These are phyloP conservation scores for Coniella lustricola DNA, from an alignment of 2,329 filamentous ascomycete genomes.

Conservation along the genomic window DNA sequence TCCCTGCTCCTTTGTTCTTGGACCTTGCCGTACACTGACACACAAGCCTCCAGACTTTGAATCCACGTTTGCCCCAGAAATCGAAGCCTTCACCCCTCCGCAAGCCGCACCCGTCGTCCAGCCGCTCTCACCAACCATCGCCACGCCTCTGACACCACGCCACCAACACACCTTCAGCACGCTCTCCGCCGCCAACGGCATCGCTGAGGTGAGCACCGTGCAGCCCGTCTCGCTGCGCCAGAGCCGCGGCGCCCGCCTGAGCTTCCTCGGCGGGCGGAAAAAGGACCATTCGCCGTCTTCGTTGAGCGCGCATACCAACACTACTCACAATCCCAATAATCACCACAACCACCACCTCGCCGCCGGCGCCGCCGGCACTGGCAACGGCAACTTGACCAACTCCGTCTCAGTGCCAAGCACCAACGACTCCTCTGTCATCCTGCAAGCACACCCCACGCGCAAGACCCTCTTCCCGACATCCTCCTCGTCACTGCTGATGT, in stretches of 20 bases:
- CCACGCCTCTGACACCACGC: conserved; percentile 23
- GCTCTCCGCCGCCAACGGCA: conserved; percentile 26
- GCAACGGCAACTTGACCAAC: conserved; percentile 20
- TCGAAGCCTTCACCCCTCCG: conserved; percentile 53
- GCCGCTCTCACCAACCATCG: conserved; percentile 41
- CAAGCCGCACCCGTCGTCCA: conserved; percentile 36
- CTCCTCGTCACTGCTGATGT: no score
- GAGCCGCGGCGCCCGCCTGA: conserved; percentile 46
- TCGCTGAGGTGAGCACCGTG: conserved; percentile 43
- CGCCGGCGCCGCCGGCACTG: conserved; percentile 19
- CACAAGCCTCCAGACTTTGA: conserved; percentile 51
- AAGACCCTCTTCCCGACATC: no score
- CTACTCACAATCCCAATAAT: conserved; percentile 21
- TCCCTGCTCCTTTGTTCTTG: no score
- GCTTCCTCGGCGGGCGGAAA: conserved; percentile 49
- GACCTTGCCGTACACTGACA: conserved; percentile 12
- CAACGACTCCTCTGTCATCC: no score
- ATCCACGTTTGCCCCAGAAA: conserved; percentile 56
- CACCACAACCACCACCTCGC: conserved; percentile 23
- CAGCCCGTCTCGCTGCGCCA: conserved; percentile 45
- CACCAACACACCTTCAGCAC: conserved; percentile 28
- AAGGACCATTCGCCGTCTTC: conserved; percentile 29
- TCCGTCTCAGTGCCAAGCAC: no score
- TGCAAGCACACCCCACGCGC: no score
- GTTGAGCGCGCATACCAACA: conserved; percentile 17